Evolutionary conservation across 306 rosid genomes (phyloP).

Genomic region (Ormosia emarginata): DNA sequence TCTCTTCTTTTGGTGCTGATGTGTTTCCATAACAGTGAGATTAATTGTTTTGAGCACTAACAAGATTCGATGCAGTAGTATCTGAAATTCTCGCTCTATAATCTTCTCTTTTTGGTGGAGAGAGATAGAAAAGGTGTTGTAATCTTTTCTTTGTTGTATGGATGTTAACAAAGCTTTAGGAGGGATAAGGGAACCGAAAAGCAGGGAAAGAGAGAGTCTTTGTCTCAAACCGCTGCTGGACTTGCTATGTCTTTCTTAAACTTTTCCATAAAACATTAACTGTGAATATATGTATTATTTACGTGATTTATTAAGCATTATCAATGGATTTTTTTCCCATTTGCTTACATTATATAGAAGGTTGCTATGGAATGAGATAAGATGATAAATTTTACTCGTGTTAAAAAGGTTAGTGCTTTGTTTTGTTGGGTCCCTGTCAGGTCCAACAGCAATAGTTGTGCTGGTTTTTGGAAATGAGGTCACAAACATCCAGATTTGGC

Average conservation of each 20-base stretch:
- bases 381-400: slow-evolving; percentile 41
- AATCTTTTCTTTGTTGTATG: slow-evolving; percentile 41
- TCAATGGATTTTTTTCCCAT: not conserved
- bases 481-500: slow-evolving; percentile 59
- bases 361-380: slow-evolving; percentile 27
- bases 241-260: slow-evolving; percentile 37
- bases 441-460: slow-evolving; percentile 51
- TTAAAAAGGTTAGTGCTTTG: slow-evolving; percentile 19
- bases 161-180: slow-evolving; percentile 32
- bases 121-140: slow-evolving; percentile 27
- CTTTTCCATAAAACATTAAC: slow-evolving; percentile 22
- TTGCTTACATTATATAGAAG: not conserved
- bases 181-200: slow-evolving; percentile 52
- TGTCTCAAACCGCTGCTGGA: slow-evolving; percentile 42
- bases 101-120: slow-evolving; percentile 9
- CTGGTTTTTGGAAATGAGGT: slow-evolving; percentile 56
- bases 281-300: not conserved
- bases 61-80: not conserved
- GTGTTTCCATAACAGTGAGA: slow-evolving; percentile 54
- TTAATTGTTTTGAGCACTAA: slow-evolving; percentile 23
- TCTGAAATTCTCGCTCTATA: slow-evolving; percentile 24
- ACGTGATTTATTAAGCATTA: not conserved
- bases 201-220: slow-evolving; percentile 40
- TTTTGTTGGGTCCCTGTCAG: slow-evolving; percentile 54
- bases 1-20: slow-evolving; percentile 36